Conservation (phyloP, 116 monocot genomes). For the Thalassia testudinum region DNA sequence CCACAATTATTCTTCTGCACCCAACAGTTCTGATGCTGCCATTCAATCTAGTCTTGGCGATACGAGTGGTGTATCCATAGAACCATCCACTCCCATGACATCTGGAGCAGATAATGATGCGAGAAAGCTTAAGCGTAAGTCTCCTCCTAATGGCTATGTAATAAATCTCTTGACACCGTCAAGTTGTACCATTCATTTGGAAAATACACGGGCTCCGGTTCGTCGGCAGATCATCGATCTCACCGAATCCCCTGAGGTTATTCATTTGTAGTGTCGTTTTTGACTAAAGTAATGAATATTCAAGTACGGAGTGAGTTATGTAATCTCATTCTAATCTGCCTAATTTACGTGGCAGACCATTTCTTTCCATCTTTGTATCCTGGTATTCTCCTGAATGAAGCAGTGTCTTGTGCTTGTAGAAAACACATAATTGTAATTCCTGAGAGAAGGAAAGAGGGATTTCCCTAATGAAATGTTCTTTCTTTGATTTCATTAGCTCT, state of each 20-base stretch:
- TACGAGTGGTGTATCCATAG: background rate
- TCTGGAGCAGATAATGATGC: conserved; percentile 1
- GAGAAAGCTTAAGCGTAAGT: background rate
- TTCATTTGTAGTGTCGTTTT: conserved; percentile 16
- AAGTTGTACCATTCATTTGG: conserved; percentile 12
- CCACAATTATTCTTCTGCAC: too few relatives aligned
- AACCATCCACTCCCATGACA: conserved; percentile 12
- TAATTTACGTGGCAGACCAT: too few relatives aligned
- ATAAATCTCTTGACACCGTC: conserved; percentile 50
- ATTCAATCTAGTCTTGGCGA: conserved; percentile 1
- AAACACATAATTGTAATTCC: too few relatives aligned
- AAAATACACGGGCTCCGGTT: conserved; percentile 13
- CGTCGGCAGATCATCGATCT: conserved; percentile 36
- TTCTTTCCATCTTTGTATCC: too few relatives aligned
- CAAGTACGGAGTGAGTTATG: too few relatives aligned
- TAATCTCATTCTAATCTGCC: too few relatives aligned
- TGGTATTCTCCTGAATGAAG: too few relatives aligned
- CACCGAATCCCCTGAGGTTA: conserved; percentile 39
- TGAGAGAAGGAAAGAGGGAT: too few relatives aligned
- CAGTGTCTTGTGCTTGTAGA: too few relatives aligned
- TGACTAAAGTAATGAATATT: too few relatives aligned
- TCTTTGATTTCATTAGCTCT: too few relatives aligned
- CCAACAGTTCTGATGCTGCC: background rate
- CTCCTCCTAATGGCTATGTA: conserved; percentile 19
- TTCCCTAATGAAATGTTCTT: too few relatives aligned